Evolutionary conservation across 192 early-diverging fungal genomes (phyloP), one percentile per base, ranked within the genome.

Genomic region (Pecoramyces ruminantium): DNA sequence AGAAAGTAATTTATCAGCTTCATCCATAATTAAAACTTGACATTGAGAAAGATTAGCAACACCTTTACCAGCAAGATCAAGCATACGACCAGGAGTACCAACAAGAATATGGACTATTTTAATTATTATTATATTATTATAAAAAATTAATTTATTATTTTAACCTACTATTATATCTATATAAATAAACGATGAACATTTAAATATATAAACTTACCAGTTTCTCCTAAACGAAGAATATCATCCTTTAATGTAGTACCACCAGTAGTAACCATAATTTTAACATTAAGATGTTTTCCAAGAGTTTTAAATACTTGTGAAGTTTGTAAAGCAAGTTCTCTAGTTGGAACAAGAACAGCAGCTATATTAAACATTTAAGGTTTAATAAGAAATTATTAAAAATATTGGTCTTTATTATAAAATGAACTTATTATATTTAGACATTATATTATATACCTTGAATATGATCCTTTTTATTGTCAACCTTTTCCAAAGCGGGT

Each of bases 211-310:
- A 13, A 28, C 40, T 28, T 38, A 91, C 90, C 90, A 79, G 92
- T 90, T 82, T 98, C 96, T 28, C 88, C 89, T 67, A 99, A 88
- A 83, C 97, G 92, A 86, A 99, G 90, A 82, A 99, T 99, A 85
- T 99, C 97, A 85, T 99, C 97, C 87, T 98, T 98, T 78, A 99
- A 89, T 28, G 94, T 94, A 28, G 97, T 99, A 79, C 97, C 97
- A 83, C 97, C 97, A 5, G 97, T 99, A 18, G 97, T 96, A 18
- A 99, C 97, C 97, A 99, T 99, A 79, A 99, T 94, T 82, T 99
- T 94, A 58, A 97, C 87, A 80, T 92, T 93, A 90, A 95, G 92
- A 85, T 99, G 96, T 84, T 99, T 99, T 80, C 97, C 96, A 18
- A 99, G 89, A 27, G 86, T 97, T 89, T 98, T 97, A 87, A 95